Conservation (phyloP, 2,329 filamentous ascomycete species). For the Chrysosphaeria jannelii region DNA sequence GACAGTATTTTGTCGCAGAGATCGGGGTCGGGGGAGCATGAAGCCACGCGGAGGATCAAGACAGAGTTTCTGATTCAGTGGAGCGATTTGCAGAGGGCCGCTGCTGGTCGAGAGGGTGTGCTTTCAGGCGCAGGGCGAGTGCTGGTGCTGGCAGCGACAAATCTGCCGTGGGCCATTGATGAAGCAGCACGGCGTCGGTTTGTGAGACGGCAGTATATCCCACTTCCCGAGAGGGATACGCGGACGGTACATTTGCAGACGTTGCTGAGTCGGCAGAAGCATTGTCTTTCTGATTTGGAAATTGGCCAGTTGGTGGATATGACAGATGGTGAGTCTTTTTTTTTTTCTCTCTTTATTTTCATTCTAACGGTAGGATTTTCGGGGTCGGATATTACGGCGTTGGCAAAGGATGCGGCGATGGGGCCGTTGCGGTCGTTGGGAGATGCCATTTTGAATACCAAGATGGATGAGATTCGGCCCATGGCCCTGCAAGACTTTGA, state of each 20-base stretch:
- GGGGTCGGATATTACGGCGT: constrained; percentile 81
- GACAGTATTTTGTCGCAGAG: constrained; percentile 72
- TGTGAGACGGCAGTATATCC: constrained; percentile 84
- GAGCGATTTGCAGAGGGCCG: constrained; percentile 69
- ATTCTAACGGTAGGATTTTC: constrained; percentile 42
- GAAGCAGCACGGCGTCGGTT: constrained; percentile 79
- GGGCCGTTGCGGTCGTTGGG: constrained; percentile 72
- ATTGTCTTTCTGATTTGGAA: constrained; percentile 40
- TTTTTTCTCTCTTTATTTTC: constrained; percentile 1
- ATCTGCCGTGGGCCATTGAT: constrained; percentile 91
- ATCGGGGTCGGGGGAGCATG: constrained; percentile 61
- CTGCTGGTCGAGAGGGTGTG: constrained; percentile 55
- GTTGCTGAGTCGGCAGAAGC: constrained; percentile 64
- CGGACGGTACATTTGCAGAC: constrained; percentile 50
- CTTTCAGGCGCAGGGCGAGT: constrained; percentile 71
- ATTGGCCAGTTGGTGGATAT: constrained; percentile 43
- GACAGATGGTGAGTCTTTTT: constrained; percentile 41
- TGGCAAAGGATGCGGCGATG: constrained; percentile 97
- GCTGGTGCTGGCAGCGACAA: constrained; percentile 79
- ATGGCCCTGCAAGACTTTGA: constrained; percentile 64
- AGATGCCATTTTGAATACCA: constrained; percentile 67
- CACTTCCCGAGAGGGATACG: constrained; percentile 61
- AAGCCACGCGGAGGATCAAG: constrained; percentile 80
- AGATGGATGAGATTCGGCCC: constrained; percentile 76
- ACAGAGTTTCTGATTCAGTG: constrained; percentile 96